A percentile compares a stretch with the other conserved stretches of the same genome.
Evolutionary conservation across 2,329 filamentous ascomycete genomes (phyloP).

Genomic region (Leptodontidium sp.): DNA sequence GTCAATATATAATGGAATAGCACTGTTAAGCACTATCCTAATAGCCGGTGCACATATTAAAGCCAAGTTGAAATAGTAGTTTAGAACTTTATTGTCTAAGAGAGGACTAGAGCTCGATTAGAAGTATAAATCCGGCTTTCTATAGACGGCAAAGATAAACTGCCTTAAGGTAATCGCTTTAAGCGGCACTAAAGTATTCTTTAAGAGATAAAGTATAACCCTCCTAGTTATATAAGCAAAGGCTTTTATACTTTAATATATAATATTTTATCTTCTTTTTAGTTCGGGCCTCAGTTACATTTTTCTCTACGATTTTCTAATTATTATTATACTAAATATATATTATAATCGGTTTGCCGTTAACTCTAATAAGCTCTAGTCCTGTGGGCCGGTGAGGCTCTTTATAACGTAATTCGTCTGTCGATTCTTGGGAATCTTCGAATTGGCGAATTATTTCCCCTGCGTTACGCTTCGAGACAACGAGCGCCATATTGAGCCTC

Average conservation of each 20-base stretch:
- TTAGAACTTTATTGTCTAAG: background rate
- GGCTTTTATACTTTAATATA: constrained; percentile 18
- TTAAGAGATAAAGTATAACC: constrained; percentile 8
- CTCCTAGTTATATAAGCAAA: constrained; percentile 18
- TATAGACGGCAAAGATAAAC: constrained; percentile 15
- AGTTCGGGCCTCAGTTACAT: constrained; percentile 15
- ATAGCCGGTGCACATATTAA: background rate
- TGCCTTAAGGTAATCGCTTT: constrained; percentile 8
- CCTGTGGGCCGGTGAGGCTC: background rate
- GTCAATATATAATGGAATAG: constrained; percentile 18
- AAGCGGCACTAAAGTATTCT: constrained; percentile 18
- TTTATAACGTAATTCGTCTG: constrained; percentile 10
- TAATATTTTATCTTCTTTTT: constrained; percentile 14
- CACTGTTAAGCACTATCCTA: constrained; percentile 11
- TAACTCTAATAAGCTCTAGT: constrained; percentile 16
- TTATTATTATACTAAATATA: constrained; percentile 16
- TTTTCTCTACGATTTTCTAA: background rate
- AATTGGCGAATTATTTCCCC: constrained; percentile 19
- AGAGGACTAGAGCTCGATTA: constrained; percentile 19
- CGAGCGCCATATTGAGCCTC: constrained; percentile 11
- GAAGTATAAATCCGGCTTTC: background rate
- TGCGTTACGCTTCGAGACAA: constrained; percentile 9
- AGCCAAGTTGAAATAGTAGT: constrained; percentile 17
- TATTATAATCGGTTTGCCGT: constrained; percentile 20
- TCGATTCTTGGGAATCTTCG: constrained; percentile 11